Evolutionary conservation across 257 asterid genomes (phyloP), one percentile per base, ranked within the genome.

Genomic region (Catharanthus roseus): DNA sequence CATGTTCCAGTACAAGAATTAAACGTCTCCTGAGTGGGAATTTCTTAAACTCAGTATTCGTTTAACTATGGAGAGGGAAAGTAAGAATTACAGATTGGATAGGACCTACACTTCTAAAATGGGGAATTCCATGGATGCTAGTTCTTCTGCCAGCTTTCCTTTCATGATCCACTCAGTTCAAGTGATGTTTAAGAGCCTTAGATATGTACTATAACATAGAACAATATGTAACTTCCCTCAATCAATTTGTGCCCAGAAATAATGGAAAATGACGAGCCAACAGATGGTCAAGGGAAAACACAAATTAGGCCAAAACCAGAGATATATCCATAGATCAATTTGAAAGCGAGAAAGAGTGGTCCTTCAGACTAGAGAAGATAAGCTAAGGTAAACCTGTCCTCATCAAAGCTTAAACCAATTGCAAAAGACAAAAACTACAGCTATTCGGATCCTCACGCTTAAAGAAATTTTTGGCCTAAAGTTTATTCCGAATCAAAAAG

Each of bases 331-430:
- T n/a, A n/a, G n/a, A n/a, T 64, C 68, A 69, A 70, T 49, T 68
- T 55, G 75, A 72, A 76, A 74, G 74, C 58, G 21, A 66, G 31
- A 65, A 51, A 36, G 31, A 15, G 85, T 84, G 89, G 89, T 85
- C 89, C 89, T 77, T 42, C n/a, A n/a, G n/a, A n/a, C n/a, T n/a
- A n/a, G n/a, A n/a, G 81, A 73, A 71, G 87, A 83, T 85, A 79
- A 87, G 83, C 79, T 56, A 51, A n/a, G n/a, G 70, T 28, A 21
- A 68, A 68, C 65, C 47, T 36, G 72, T 68, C 84, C 64, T 72
- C 74, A 62, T 78, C 83, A 67, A 74, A 77, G n/a, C 68, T 75
- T 51, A 75, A 72, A 75, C 65, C 49, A 21, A 21, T 38, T 65
- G 75, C 70, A 77, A 78, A 71, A 49, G 75, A 75, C 82, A 84